These are phyloP conservation scores for Heritiera littoralis DNA, from an alignment of 345 rosid species.

Conservation along the genomic window DNA sequence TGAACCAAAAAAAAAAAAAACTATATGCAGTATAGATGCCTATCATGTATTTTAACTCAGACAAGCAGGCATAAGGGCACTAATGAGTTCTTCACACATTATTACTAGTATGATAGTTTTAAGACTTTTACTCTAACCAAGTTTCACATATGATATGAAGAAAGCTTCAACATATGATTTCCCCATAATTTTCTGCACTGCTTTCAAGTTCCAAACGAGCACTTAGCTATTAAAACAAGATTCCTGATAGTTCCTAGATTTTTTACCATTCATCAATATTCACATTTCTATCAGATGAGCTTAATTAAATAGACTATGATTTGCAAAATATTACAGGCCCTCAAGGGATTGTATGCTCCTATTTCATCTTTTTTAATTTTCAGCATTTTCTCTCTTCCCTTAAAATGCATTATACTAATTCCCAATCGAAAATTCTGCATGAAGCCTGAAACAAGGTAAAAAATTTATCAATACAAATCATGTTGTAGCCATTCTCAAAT, in stretches of 20 bases:
- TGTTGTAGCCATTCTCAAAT: background rate
- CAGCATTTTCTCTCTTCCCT: no score
- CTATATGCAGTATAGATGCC: background rate
- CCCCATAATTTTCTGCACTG: background rate
- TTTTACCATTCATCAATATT: background rate
- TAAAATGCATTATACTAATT: background rate
- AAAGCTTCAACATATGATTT: background rate
- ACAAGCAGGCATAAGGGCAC: background rate
- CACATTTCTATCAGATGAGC: background rate
- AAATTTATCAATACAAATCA: background rate
- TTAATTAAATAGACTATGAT: background rate
- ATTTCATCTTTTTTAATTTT: background rate
- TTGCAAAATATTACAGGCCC: background rate
- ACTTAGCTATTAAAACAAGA: background rate
- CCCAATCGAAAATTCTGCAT: background rate
- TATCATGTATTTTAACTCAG: background rate
- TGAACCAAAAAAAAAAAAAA: background rate
- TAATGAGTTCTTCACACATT: background rate
- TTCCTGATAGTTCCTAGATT: background rate
- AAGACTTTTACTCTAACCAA: background rate
- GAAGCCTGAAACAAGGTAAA: constrained; percentile 7
- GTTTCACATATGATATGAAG: no score
- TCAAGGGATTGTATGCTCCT: background rate
- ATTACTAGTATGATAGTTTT: background rate
- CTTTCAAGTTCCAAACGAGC: background rate